phyloP scores from a whole-genome alignment of 768 basidiomycete genomes.

The Leucogyrophana mollusca region DNA sequence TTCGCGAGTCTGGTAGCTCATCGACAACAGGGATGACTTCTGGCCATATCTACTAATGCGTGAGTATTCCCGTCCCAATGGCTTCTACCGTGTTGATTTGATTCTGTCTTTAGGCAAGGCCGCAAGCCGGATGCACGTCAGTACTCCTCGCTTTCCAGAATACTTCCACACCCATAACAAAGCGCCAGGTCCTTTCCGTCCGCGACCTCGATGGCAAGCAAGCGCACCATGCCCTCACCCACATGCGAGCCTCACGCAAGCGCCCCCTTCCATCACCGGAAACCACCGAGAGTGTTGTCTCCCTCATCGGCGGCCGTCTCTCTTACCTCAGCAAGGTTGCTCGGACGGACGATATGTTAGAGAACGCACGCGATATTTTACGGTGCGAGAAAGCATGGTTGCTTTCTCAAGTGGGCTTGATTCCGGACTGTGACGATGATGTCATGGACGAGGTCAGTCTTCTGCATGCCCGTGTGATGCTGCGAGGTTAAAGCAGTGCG shows the following conservation, averaged over 20 bases:
- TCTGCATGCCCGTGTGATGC: constrained; percentile 1
- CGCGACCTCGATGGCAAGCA: constrained; percentile 64
- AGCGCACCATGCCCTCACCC: constrained; percentile 53
- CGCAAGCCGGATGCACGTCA: constrained; percentile 73
- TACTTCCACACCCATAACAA: constrained; percentile 1
- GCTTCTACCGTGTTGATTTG: constrained; percentile 11
- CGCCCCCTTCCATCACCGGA: constrained; percentile 23
- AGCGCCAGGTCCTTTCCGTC: constrained; percentile 60
- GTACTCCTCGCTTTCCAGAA: constrained; percentile 12
- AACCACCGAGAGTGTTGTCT: constrained; percentile 45
- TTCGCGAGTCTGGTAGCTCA: too few relatives aligned
- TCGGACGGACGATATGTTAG: constrained; percentile 48
- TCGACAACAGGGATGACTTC: constrained; percentile 66
- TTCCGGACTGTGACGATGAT: constrained; percentile 81
- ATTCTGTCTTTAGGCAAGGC: constrained; percentile 53
- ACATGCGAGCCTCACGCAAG: constrained; percentile 39
- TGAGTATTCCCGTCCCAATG: constrained; percentile 29
- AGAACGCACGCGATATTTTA: constrained; percentile 63
- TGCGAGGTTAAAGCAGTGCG: constrained; percentile 1
- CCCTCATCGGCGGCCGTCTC: constrained; percentile 74
- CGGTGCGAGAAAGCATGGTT: constrained; percentile 80
- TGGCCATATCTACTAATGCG: constrained; percentile 75
- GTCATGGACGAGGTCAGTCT: constrained; percentile 81
- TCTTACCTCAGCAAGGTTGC: constrained; percentile 67
- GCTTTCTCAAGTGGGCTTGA: constrained; percentile 73